These are phyloP conservation scores for Ampelocalamus luodianensis DNA, from an alignment of 176 grass and related monocot genomes.

Conservation along the genomic window DNA sequence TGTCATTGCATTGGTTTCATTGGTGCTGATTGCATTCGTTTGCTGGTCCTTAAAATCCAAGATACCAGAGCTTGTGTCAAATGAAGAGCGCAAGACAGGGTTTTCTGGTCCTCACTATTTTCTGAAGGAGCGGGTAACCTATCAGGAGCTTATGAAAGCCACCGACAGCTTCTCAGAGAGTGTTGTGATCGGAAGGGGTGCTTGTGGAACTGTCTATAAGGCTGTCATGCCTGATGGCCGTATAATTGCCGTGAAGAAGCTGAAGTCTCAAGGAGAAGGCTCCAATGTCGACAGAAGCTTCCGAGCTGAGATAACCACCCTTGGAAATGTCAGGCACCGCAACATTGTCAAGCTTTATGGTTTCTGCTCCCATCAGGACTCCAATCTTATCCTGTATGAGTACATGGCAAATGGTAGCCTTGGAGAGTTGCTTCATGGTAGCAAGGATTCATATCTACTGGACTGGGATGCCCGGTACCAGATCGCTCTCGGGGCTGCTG, in stretches of 20 bases:
- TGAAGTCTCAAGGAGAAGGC: constrained; percentile 79
- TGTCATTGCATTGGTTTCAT: constrained; percentile 63
- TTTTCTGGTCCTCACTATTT: constrained; percentile 74
- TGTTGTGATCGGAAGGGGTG: constrained; percentile 77
- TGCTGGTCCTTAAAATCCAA: constrained; percentile 82
- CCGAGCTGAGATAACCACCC: constrained; percentile 87
- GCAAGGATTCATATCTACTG: constrained; percentile 56
- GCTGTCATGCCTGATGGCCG: constrained; percentile 70
- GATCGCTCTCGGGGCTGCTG: constrained; percentile 81
- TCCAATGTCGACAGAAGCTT: constrained; percentile 88
- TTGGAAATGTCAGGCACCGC: constrained; percentile 91
- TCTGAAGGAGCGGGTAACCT: constrained; percentile 71
- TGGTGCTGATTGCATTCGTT: constrained; percentile 77
- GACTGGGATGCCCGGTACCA: constrained; percentile 86
- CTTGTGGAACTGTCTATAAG: constrained; percentile 90
- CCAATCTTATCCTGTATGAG: constrained; percentile 90
- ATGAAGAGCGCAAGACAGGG: constrained; percentile 56
- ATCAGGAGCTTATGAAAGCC: constrained; percentile 82
- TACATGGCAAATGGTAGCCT: constrained; percentile 98
- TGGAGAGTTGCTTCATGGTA: constrained; percentile 80
- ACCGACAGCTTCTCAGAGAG: constrained; percentile 81
- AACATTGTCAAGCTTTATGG: constrained; percentile 97
- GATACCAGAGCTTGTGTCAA: constrained; percentile 57
- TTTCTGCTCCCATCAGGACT: constrained; percentile 84
- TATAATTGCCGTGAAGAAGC: constrained; percentile 85